phyloP scores from a whole-genome alignment of 352 stramenopile species.

The Phytophthora pinifolia region DNA sequence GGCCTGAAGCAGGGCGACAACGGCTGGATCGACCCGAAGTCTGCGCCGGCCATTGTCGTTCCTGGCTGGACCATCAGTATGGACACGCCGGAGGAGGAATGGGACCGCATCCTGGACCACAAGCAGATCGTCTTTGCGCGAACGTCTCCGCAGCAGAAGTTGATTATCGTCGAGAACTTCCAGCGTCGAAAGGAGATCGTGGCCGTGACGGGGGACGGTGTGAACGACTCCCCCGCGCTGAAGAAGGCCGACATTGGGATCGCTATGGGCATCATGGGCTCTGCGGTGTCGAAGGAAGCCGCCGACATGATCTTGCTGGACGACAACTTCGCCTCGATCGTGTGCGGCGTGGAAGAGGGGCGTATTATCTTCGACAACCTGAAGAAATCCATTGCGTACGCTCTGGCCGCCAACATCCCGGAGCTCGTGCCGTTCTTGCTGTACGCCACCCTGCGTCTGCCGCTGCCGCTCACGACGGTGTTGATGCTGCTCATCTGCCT shows the following conservation, averaged over 20 bases:
- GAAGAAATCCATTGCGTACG: conserved; percentile 94
- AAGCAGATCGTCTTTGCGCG: conserved; percentile 95
- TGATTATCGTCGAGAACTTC: conserved; percentile 94
- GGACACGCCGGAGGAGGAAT: conserved; percentile 77
- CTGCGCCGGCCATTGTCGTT: conserved; percentile 79
- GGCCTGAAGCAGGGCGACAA: conserved; percentile 59
- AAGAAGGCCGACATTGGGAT: conserved; percentile 98
- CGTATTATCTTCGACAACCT: conserved; percentile 96
- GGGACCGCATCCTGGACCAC: conserved; percentile 84
- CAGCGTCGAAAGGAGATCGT: conserved; percentile 88
- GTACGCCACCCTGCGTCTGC: conserved; percentile 86
- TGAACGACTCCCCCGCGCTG: conserved; percentile 97
- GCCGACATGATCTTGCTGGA: conserved; percentile 97
- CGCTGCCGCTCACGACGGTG: conserved; percentile 89
- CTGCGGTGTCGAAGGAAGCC: conserved; percentile 94
- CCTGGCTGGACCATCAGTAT: conserved; percentile 81
- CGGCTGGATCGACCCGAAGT: conserved; percentile 74
- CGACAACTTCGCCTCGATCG: conserved; percentile 98
- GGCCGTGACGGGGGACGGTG: conserved; percentile 96
- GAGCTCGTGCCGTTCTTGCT: conserved; percentile 86
- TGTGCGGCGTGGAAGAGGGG: conserved; percentile 95
- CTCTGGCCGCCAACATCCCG: conserved; percentile 91
- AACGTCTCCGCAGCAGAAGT: conserved; percentile 94
- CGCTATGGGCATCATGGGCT: conserved; percentile 98
- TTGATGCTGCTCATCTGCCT: conserved; percentile 92